Evolutionary conservation across 176 grass and related monocot genomes (phyloP).

Genomic region (Luzula sylvatica): DNA sequence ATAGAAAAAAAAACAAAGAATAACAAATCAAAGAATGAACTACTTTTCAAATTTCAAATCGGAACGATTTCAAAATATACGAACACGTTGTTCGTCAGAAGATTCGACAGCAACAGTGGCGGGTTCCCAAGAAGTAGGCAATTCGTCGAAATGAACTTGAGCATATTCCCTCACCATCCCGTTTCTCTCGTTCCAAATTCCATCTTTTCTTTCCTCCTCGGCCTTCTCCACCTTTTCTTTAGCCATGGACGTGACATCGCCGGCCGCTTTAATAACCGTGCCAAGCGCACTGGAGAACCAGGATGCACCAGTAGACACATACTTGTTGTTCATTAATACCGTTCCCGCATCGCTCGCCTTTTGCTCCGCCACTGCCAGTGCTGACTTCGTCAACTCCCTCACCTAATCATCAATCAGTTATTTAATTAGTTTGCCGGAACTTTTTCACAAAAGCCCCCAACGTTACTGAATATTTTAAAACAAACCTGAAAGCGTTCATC

Average conservation of each 20-base stretch:
- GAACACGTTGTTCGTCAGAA: conserved; percentile 65
- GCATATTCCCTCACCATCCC: conserved; percentile 70
- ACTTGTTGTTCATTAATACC: conserved; percentile 67
- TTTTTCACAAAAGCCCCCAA: no score
- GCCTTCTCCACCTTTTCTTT: conserved; percentile 81
- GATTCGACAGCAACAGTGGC: conserved; percentile 64
- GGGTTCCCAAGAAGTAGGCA: conserved; percentile 42
- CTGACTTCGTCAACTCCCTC: conserved; percentile 57
- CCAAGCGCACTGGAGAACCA: conserved; percentile 69
- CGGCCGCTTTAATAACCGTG: conserved; percentile 66
- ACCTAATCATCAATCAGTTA: conserved; percentile 17
- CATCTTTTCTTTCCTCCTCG: conserved; percentile 75
- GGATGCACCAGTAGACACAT: conserved; percentile 76
- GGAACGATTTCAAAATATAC: conserved; percentile 31
- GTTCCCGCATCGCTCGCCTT: conserved; percentile 55
- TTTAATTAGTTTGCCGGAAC: no score
- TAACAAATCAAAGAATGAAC: neutral
- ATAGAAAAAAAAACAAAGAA: conserved; percentile 28
- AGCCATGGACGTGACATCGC: conserved; percentile 62
- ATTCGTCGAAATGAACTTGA: conserved; percentile 70
- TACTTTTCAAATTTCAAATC: neutral
- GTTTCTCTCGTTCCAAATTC: conserved; percentile 61
- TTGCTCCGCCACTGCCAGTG: conserved; percentile 72
- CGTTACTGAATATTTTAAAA: no score
- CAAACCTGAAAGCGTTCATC: conserved; percentile 61